Percentiles rank a stretch among this genome's conserved stretches.
These are phyloP conservation scores for Calonectria hongkongensis DNA, from an alignment of 2,329 filamentous ascomycete genomes.

Conservation along the genomic window DNA sequence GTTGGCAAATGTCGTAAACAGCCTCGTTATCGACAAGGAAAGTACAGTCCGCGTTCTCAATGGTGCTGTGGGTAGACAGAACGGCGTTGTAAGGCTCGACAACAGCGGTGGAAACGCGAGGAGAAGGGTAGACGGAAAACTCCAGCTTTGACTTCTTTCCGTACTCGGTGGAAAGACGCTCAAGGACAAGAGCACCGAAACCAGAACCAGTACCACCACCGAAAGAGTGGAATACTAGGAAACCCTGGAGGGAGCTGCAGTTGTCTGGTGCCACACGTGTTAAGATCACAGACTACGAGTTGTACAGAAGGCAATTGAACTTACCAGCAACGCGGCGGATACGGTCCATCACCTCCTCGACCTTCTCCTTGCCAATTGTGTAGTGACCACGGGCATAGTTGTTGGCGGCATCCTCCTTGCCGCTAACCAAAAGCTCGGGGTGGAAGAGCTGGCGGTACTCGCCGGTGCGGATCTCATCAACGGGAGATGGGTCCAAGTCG, in stretches of 20 bases:
- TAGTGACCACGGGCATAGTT: conserved; percentile 87
- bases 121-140: conserved; percentile 83
- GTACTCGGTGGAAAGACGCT: conserved; percentile 83
- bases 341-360: conserved; percentile 81
- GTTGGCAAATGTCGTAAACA: conserved; percentile 84
- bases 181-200: conserved; percentile 82
- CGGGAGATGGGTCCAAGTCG: conserved; percentile 83
- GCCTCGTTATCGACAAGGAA: conserved; percentile 86
- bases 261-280: conserved; percentile 71
- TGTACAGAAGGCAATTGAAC: conserved; percentile 50
- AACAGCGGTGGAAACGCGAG: conserved; percentile 81
- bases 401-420: conserved; percentile 86
- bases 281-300: conserved; percentile 40
- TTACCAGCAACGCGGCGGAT: conserved; percentile 81
- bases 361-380: conserved; percentile 86
- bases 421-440: conserved; percentile 82
- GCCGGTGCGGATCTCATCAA: conserved; percentile 84
- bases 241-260: conserved; percentile 83
- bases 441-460: conserved; percentile 82
- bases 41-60: conserved; percentile 87
- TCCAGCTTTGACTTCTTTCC: conserved; percentile 87
- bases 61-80: conserved; percentile 83
- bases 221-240: conserved; percentile 85
- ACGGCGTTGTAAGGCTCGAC: conserved; percentile 86
- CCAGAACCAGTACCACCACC: conserved; percentile 84